Evolutionary conservation across 2,329 filamentous ascomycete genomes (phyloP).

Genomic region (Aspergillus pseudoglaucus): DNA sequence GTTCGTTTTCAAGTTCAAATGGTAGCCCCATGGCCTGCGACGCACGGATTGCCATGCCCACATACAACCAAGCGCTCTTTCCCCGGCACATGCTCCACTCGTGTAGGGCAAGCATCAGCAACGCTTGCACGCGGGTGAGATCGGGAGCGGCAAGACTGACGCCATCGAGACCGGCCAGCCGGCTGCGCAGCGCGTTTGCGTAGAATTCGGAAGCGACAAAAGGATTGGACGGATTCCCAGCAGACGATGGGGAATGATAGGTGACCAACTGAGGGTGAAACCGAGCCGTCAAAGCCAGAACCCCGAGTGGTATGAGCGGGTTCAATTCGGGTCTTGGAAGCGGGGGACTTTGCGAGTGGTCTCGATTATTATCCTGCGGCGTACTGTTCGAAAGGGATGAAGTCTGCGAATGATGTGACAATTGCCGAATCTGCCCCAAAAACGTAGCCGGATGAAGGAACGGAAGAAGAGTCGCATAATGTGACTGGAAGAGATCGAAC

Average conservation of each 20-base stretch:
- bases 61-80: constrained; percentile 46
- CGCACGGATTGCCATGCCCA: constrained; percentile 41
- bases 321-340: constrained; percentile 31
- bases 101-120: constrained; percentile 51
- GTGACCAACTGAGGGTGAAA: constrained; percentile 47
- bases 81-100: constrained; percentile 53
- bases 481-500: constrained; percentile 53
- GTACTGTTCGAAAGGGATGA: constrained; percentile 11
- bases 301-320: constrained; percentile 48
- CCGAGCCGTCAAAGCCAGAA: constrained; percentile 50
- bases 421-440: constrained; percentile 41
- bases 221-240: constrained; percentile 41
- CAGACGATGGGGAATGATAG: constrained; percentile 42
- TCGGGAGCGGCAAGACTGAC: constrained; percentile 37
- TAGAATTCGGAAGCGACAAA: constrained; percentile 50
- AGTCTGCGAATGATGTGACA: constrained; percentile 20
- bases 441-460: constrained; percentile 53
- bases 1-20: constrained; percentile 43
- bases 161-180: constrained; percentile 40
- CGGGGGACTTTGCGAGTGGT: constrained; percentile 23
- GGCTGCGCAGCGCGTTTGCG: constrained; percentile 45
- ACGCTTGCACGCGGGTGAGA: constrained; percentile 47
- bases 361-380: constrained; percentile 12
- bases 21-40: constrained; percentile 42
- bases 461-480: constrained; percentile 52